Percentiles rank a stretch among this genome's conserved stretches.
Conservation (phyloP, 179 eudicot species). For the Carnegiea gigantea region DNA sequence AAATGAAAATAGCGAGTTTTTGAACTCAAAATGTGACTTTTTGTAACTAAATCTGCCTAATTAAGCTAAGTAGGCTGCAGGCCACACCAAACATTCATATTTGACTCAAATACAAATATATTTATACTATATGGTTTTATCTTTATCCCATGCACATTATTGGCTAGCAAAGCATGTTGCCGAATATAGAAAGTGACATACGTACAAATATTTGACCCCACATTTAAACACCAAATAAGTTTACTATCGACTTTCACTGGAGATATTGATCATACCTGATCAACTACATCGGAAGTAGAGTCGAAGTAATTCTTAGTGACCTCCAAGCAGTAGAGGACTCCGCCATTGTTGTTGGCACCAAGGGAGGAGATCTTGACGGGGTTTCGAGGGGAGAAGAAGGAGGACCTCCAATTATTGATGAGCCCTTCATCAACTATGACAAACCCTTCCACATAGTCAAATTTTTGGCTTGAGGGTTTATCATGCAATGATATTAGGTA, state of each 20-base stretch:
- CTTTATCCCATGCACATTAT: conserved; percentile 27
- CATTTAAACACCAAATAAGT: not conserved
- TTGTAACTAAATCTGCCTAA: conserved; percentile 17
- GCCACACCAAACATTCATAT: conserved; percentile 8
- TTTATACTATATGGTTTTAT: not conserved
- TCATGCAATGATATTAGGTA: conserved; percentile 74
- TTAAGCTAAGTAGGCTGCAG: conserved; percentile 19
- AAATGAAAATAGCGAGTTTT: not conserved
- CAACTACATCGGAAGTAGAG: conserved; percentile 37
- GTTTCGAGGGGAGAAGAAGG: conserved; percentile 76
- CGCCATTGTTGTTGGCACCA: conserved; percentile 45
- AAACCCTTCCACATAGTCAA: conserved; percentile 91
- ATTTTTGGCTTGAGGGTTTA: conserved; percentile 45
- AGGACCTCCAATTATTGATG: conserved; percentile 93
- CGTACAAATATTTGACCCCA: not conserved
- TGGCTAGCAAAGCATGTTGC: conserved; percentile 6
- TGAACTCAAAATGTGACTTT: conserved; percentile 4
- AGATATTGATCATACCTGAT: conserved; percentile 50
- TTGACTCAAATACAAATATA: not conserved
- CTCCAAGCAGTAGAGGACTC: conserved; percentile 81
- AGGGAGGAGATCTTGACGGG: conserved; percentile 78
- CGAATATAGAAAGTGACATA: not conserved
- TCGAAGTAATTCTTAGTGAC: conserved; percentile 74
- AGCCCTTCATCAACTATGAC: conserved; percentile 85
- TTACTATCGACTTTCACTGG: not conserved